phyloP scores from a whole-genome alignment of 2,329 filamentous ascomycete genomes.

The Byssothecium circinans region DNA sequence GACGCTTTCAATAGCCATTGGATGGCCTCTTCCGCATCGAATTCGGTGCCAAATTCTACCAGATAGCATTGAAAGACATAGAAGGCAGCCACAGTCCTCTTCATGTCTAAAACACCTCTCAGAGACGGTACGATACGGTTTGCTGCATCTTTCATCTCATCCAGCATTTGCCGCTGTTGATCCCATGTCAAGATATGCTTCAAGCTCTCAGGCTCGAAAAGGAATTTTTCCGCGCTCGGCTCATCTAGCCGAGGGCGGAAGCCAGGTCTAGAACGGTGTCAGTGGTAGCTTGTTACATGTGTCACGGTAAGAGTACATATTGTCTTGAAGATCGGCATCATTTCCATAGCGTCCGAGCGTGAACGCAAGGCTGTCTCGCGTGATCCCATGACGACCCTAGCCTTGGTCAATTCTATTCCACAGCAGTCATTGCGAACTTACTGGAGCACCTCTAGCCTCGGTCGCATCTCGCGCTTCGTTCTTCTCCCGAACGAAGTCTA shows the following conservation, averaged over 20 bases:
- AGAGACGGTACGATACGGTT: not conserved
- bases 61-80: conserved; percentile 13
- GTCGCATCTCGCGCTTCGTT: not conserved
- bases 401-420: not conserved
- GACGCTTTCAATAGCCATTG: conserved; percentile 8
- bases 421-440: not conserved
- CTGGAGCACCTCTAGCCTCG: not conserved
- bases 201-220: conserved; percentile 7
- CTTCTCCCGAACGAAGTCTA: not conserved
- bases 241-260: conserved; percentile 4
- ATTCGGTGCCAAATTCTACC: conserved; percentile 6
- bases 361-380: conserved; percentile 3
- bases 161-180: conserved; percentile 11
- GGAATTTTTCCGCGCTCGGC: conserved; percentile 5
- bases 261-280: not conserved
- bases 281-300: not conserved
- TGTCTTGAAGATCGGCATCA: conserved; percentile 10
- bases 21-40: conserved; percentile 2
- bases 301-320: not conserved
- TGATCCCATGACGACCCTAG: conserved; percentile 6
- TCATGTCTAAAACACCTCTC: conserved; percentile 1
- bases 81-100: conserved; percentile 9
- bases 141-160: conserved; percentile 7
- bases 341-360: conserved; percentile 5
- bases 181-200: conserved; percentile 9